phyloP scores from a whole-genome alignment of 768 basidiomycete genomes.

The Tricholoma flavovirens region DNA sequence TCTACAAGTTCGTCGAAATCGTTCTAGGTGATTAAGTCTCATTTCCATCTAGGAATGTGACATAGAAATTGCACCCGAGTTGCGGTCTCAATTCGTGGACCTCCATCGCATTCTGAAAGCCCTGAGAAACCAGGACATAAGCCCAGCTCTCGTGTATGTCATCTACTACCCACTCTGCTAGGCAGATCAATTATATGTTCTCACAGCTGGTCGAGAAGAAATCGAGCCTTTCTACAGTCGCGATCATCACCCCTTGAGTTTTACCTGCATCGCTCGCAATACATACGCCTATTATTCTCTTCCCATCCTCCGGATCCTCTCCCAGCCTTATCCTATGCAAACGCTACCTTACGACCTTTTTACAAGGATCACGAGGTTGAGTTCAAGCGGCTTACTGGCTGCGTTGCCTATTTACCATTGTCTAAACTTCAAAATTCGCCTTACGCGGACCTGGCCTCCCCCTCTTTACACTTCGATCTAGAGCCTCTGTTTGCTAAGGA shows the following conservation, averaged over 20 bases:
- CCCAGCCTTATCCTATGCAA: slow-evolving; percentile 72
- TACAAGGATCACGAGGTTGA: slow-evolving; percentile 56
- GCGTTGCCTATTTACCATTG: slow-evolving; percentile 66
- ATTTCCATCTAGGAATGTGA: slow-evolving; percentile 52
- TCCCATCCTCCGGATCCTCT: slow-evolving; percentile 51
- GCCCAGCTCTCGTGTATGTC: slow-evolving; percentile 68
- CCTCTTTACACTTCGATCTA: slow-evolving; percentile 69
- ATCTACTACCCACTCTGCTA: background rate
- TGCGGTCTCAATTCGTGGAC: slow-evolving; percentile 55
- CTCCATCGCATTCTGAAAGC: slow-evolving; percentile 69
- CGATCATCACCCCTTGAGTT: slow-evolving; percentile 85
- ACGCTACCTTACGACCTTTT: slow-evolving; percentile 56
- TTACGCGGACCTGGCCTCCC: slow-evolving; percentile 69
- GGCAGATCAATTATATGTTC: slow-evolving; percentile 4
- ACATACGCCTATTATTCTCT: slow-evolving; percentile 69
- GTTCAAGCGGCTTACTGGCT: slow-evolving; percentile 64
- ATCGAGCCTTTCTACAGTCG: slow-evolving; percentile 58
- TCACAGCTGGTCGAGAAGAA: slow-evolving; percentile 72
- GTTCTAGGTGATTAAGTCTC: slow-evolving; percentile 1
- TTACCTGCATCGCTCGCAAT: slow-evolving; percentile 85
- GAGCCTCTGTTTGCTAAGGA: slow-evolving; percentile 83
- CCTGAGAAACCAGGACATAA: slow-evolving; percentile 59
- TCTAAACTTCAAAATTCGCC: slow-evolving; percentile 61
- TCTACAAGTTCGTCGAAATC: slow-evolving; percentile 45
- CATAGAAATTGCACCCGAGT: slow-evolving; percentile 46